Conservation (phyloP, 176 grass and related monocot genomes). For the Lolium multiflorum region DNA sequence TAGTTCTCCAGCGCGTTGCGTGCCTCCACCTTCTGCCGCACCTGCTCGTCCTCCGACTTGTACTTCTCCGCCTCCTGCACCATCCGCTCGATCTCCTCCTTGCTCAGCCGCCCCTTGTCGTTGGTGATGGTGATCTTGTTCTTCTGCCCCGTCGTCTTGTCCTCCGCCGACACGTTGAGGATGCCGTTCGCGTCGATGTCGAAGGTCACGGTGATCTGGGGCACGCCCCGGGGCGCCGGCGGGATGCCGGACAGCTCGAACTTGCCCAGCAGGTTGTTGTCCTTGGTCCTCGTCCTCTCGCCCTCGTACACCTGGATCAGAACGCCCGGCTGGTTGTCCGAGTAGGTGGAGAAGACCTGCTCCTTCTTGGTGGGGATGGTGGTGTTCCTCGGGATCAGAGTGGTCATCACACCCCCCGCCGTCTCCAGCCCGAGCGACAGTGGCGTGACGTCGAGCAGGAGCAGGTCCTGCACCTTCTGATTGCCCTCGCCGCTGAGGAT, state of each 20-base stretch:
- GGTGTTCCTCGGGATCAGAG: constrained; percentile 59
- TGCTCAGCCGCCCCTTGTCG: constrained; percentile 83
- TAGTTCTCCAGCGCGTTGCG: constrained; percentile 87
- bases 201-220: constrained; percentile 77
- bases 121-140: constrained; percentile 92
- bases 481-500: constrained; percentile 79
- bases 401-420: too few relatives aligned
- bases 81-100: constrained; percentile 90
- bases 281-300: constrained; percentile 70
- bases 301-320: constrained; percentile 89
- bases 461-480: constrained; percentile 71
- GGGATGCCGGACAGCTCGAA: constrained; percentile 79
- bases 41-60: constrained; percentile 78
- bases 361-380: constrained; percentile 89
- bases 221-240: constrained; percentile 68
- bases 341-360: constrained; percentile 75
- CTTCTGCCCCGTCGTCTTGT: constrained; percentile 80
- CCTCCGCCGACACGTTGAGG: constrained; percentile 77
- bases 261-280: constrained; percentile 84
- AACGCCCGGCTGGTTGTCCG: constrained; percentile 74
- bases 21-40: constrained; percentile 64
- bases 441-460: constrained; percentile 77
- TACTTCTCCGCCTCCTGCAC: constrained; percentile 75
- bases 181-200: constrained; percentile 85
- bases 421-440: constrained; percentile 79